Percentiles rank a stretch among this genome's conserved stretches.
Evolutionary conservation across 441 rosid genomes (phyloP).

Genomic region (Corymbia citriodora): DNA sequence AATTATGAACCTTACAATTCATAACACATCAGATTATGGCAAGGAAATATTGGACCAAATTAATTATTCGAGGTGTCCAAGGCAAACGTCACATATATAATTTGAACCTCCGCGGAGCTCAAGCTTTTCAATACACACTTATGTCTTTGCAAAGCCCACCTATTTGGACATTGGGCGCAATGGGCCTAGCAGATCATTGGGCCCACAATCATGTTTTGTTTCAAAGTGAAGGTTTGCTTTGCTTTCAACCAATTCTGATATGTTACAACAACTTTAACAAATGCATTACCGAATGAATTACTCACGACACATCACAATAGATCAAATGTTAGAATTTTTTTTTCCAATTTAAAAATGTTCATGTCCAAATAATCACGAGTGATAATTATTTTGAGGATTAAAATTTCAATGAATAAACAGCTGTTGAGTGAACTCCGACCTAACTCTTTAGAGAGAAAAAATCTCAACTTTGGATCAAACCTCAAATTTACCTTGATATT

Average conservation of each 20-base stretch:
- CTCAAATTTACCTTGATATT: too few relatives aligned
- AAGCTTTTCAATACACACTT: background rate
- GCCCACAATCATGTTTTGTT: background rate
- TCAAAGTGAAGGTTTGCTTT: background rate
- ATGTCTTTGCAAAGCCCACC: background rate
- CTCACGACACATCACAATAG: background rate
- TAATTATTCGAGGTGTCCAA: background rate
- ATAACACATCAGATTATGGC: background rate
- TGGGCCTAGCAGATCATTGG: background rate
- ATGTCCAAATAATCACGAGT: background rate
- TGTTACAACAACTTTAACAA: background rate
- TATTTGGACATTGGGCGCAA: background rate
- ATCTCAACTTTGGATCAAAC: background rate
- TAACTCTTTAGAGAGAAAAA: background rate
- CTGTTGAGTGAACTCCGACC: accelerated
- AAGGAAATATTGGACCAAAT: background rate
- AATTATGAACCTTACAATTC: background rate
- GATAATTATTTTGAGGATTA: background rate
- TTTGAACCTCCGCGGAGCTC: background rate
- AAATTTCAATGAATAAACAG: background rate
- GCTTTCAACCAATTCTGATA: background rate
- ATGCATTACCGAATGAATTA: background rate
- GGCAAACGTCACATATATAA: background rate
- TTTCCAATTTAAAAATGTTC: background rate
- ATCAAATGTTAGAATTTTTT: background rate